These are phyloP conservation scores for Streptanthus diversifolius DNA, from an alignment of 345 rosid genomes.

Conservation along the genomic window DNA sequence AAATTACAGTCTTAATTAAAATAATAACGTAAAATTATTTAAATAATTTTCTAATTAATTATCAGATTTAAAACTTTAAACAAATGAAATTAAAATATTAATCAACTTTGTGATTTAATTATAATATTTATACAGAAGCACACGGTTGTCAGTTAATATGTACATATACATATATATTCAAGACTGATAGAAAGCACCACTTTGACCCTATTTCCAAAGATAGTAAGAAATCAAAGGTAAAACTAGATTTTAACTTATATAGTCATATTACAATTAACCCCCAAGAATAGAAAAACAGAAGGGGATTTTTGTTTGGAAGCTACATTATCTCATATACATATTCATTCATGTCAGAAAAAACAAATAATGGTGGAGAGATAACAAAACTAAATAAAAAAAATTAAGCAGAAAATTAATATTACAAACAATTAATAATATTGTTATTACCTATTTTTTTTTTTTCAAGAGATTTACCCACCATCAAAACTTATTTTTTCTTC, in stretches of 20 bases:
- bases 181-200: background rate
- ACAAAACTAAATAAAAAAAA: background rate
- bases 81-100: too few species aligned
- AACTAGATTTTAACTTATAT: background rate
- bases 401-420: conserved; percentile 11
- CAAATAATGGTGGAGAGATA: conserved; percentile 21
- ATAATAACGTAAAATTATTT: too few species aligned
- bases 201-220: background rate
- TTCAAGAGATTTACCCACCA: conserved; percentile 24
- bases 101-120: too few species aligned
- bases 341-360: conserved; percentile 19
- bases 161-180: background rate
- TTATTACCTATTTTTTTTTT: conserved; percentile 2
- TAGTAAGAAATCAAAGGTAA: background rate
- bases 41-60: too few species aligned
- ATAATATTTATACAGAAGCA: too few species aligned
- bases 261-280: conserved; percentile 26
- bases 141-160: too few species aligned
- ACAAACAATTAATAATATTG: conserved; percentile 26
- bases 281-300: conserved; percentile 7
- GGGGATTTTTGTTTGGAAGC: conserved; percentile 14
- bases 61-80: too few species aligned
- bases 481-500: conserved; percentile 24
- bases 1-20: too few species aligned
- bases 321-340: conserved; percentile 22